phyloP scores from a whole-genome alignment of 2,329 filamentous ascomycete genomes.

The Lasiodiplodia theobromae region DNA sequence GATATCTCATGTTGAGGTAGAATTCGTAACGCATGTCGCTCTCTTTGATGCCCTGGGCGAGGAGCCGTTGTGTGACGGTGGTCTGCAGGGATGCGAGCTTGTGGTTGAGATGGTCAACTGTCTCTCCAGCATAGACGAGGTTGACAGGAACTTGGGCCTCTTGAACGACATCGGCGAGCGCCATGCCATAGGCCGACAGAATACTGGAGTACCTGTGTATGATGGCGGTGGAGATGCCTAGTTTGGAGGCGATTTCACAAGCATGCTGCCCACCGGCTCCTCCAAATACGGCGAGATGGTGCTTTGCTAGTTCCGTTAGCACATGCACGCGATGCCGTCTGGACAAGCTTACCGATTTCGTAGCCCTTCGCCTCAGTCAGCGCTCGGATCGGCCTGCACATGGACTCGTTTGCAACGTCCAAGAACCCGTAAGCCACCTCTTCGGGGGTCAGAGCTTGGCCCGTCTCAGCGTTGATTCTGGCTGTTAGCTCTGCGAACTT shows the following conservation, averaged over 20 bases:
- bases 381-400: conserved; percentile 40
- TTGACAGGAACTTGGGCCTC: conserved; percentile 79
- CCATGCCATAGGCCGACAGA: conserved; percentile 60
- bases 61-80: conserved; percentile 55
- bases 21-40: conserved; percentile 38
- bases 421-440: conserved; percentile 38
- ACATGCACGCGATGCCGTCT: not conserved
- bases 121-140: conserved; percentile 68
- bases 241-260: conserved; percentile 51
- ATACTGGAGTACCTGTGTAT: conserved; percentile 57
- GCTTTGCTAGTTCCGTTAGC: conserved; percentile 63
- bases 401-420: conserved; percentile 47
- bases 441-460: conserved; percentile 40
- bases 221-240: conserved; percentile 54
- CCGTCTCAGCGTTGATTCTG: conserved; percentile 50
- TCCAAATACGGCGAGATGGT: conserved; percentile 40
- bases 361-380: conserved; percentile 41
- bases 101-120: conserved; percentile 72
- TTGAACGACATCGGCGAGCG: conserved; percentile 22
- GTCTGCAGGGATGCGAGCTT: conserved; percentile 1
- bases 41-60: conserved; percentile 71
- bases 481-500: conserved; percentile 53
- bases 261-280: conserved; percentile 50
- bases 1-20: conserved; percentile 55
- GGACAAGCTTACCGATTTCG: conserved; percentile 29